Percentiles rank a stretch among this genome's conserved stretches.
These are phyloP conservation scores for Eimeria falciformis DNA, from an alignment of 169 alveolate species.

Conservation along the genomic window DNA sequence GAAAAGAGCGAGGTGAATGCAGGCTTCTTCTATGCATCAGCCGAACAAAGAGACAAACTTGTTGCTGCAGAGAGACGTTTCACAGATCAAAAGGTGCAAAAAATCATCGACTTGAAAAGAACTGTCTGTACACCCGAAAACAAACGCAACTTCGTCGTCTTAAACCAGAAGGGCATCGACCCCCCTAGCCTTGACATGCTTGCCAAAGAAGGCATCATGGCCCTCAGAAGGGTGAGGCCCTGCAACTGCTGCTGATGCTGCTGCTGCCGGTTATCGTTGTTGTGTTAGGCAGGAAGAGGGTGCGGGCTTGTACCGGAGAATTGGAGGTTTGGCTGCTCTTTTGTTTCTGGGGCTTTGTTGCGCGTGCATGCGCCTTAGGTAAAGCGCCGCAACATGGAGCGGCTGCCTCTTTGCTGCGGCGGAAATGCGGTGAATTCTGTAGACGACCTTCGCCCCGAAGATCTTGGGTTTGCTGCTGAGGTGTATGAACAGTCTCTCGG, in stretches of 20 bases:
- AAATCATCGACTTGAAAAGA: conserved; percentile 96
- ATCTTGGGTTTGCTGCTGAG: conserved; percentile 97
- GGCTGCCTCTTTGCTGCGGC: conserved; percentile 98
- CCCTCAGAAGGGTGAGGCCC: conserved; percentile 94
- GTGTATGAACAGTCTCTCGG: conserved; percentile 97
- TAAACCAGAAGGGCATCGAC: conserved; percentile 99
- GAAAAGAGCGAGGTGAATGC: conserved; percentile 98
- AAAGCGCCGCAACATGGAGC: conserved; percentile 98
- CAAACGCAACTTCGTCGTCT: conserved; percentile 93
- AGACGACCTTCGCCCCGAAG: conserved; percentile 94
- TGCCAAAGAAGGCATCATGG: conserved; percentile 98
- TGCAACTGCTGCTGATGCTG: neutral
- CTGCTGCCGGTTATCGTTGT: neutral
- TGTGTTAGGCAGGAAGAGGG: too few relatives aligned
- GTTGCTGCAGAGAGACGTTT: conserved; percentile 96
- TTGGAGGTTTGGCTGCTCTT: too few relatives aligned
- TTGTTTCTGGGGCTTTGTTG: neutral
- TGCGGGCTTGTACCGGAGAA: too few relatives aligned
- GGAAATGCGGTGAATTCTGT: conserved; percentile 98
- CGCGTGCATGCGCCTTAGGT: conserved; percentile 74
- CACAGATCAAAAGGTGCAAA: conserved; percentile 97
- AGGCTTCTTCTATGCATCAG: conserved; percentile 97
- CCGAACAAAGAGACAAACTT: conserved; percentile 98
- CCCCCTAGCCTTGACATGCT: conserved; percentile 99
- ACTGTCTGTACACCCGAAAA: conserved; percentile 77